Evolutionary conservation across 73 alveolate genomes (phyloP), one percentile per base, ranked within the genome.

Genomic region (Paramecium primaurelia): DNA sequence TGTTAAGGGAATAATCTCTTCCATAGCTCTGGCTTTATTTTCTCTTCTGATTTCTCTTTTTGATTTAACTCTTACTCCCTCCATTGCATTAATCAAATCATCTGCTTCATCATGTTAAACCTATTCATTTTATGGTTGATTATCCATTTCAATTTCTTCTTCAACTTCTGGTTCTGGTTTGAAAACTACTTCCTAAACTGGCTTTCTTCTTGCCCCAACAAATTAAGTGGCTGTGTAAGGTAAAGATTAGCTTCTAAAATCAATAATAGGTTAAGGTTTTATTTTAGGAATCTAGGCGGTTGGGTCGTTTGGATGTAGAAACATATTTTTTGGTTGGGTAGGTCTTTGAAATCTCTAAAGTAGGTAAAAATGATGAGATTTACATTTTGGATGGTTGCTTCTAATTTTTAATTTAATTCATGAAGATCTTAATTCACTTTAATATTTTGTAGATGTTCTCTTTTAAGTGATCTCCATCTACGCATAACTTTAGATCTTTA

Each of bases 401-500:
- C 71, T 37, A 89, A 71, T 71, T 71, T 89, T 28, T 73, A 45
- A 83, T 68, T 44, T 44, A 89, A 71, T 45, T 89, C 94, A 45
- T 40, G 60, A 22, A 77, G 38, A 28, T 64, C 86, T 18, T 58
- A 32, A 16, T 71, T 71, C 8, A 89, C 68, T 38, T 59, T 83
- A 28, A 60, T 71, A 37, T 89, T 68, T 71, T 89, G 60, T 12
- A 89, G 34, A 47, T 45, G 86, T 49, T 26, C 49, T 73, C 94
- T 68, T 71, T 83, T 89, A 16, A 89, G 59, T 20, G 94, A 64
- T 89, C 94, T 40, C 94, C 94, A 89, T 89, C 94, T 68, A 42
- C 94, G 77, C 94, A 58, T 89, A 36, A 89, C 94, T 47, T 89
- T 89, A 25, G 94, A 89, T 89, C 94, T 69, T 73, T 71, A 73